Evolutionary conservation across 108 stramenopile genomes (phyloP).

Genomic region (Aurantiochytrium sp.): DNA sequence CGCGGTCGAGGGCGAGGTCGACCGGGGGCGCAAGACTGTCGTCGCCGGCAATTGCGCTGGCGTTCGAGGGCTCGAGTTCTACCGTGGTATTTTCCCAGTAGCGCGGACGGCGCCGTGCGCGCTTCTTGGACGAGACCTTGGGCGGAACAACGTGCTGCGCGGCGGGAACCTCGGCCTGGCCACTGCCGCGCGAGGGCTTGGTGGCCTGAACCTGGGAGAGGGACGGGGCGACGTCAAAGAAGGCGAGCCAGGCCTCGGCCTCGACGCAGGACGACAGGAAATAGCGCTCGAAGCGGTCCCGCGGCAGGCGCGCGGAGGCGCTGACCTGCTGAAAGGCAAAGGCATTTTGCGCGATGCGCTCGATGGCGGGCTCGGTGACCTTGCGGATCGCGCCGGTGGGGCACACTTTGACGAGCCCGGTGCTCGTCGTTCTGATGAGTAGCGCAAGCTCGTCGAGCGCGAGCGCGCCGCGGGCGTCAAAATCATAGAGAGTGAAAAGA

Average conservation of each 20-base stretch:
- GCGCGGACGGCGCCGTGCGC: not conserved
- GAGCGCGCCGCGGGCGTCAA: not conserved
- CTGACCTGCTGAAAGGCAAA: not conserved
- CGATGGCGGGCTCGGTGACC: not conserved
- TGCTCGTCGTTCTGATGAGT: not conserved
- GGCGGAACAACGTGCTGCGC: not conserved
- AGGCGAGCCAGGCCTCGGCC: not conserved
- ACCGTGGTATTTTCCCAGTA: not conserved
- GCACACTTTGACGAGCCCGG: not conserved
- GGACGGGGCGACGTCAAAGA: not conserved
- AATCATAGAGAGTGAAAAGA: constrained; percentile 6
- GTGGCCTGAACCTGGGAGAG: not conserved
- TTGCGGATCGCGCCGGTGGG: not conserved
- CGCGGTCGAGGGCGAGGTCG: not conserved
- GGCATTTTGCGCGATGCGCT: not conserved
- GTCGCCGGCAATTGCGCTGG: not conserved
- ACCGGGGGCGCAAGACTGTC: not conserved
- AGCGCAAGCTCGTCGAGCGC: constrained; percentile 8
- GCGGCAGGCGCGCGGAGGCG: not conserved
- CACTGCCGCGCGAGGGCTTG: not conserved
- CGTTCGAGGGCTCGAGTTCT: not conserved
- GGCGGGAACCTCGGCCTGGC: no score
- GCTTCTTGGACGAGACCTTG: not conserved
- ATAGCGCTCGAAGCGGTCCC: not conserved
- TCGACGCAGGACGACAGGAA: not conserved